phyloP scores from a whole-genome alignment of 768 basidiomycete species.

The Tephrocybe sp. region DNA sequence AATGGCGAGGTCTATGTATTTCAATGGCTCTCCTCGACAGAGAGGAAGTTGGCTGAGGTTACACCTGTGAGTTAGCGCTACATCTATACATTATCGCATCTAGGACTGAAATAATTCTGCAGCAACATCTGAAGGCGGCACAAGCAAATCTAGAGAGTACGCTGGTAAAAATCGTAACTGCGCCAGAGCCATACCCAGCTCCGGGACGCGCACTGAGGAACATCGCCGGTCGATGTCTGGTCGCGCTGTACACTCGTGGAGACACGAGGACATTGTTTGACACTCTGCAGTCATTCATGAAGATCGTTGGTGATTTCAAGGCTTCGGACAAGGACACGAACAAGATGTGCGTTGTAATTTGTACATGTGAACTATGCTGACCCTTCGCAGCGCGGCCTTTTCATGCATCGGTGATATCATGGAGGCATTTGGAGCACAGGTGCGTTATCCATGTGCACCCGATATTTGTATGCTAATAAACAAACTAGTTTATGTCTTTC shows the following conservation, averaged over 20 bases:
- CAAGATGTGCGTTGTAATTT: conserved; percentile 56
- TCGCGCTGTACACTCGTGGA: conserved; percentile 71
- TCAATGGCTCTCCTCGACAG: conserved; percentile 74
- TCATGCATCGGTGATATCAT: conserved; percentile 90
- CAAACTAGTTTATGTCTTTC: conserved; percentile 90
- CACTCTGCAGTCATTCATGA: conserved; percentile 75
- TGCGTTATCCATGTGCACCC: conserved; percentile 31
- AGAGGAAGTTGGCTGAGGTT: conserved; percentile 53
- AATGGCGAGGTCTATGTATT: conserved; percentile 83
- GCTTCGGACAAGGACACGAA: conserved; percentile 57
- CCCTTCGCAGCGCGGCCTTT: conserved; percentile 65
- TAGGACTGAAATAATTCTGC: conserved; percentile 11
- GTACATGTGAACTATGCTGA: conserved; percentile 8
- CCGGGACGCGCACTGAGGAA: conserved; percentile 89
- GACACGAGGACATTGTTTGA: conserved; percentile 89
- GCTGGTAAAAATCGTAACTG: conserved; percentile 67
- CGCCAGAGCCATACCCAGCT: conserved; percentile 65
- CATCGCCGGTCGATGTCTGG: conserved; percentile 74
- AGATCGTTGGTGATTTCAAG: conserved; percentile 73
- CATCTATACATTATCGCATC: neutral
- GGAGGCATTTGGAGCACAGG: conserved; percentile 81
- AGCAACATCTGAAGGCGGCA: conserved; percentile 68
- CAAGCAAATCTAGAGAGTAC: conserved; percentile 64
- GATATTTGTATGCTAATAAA: neutral
- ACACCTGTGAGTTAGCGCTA: conserved; percentile 50